Evolutionary conservation across 164 flowering plant genomes (phyloP).

Genomic region (Nymphaea thermarum): DNA sequence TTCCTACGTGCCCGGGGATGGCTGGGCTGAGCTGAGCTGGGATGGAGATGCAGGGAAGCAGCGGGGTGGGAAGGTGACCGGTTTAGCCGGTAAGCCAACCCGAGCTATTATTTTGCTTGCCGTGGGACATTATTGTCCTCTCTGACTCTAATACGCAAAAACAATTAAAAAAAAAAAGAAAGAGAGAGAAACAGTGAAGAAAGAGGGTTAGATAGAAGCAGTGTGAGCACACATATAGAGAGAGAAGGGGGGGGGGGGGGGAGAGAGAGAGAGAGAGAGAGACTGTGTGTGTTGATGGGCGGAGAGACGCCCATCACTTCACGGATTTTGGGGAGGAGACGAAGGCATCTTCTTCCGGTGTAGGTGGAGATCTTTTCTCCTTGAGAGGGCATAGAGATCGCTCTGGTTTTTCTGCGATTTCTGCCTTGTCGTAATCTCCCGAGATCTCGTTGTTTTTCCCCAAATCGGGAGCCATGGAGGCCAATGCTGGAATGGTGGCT

Average conservation of each 20-base stretch:
- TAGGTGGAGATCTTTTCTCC: neutral
- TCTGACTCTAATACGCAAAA: neutral
- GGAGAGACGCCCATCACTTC: no score
- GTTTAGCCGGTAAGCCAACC: neutral
- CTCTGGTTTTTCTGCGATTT: neutral
- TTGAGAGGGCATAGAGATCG: neutral
- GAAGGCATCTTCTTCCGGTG: neutral
- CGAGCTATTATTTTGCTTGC: neutral
- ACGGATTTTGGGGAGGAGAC: neutral
- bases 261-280: neutral
- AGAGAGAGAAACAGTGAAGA: neutral
- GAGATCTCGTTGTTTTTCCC: neutral
- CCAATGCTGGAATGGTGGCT: constrained; percentile 84
- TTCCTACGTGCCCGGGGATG: no score
- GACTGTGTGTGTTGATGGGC: neutral
- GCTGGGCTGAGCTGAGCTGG: no score
- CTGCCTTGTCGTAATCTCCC: neutral
- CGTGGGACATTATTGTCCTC: neutral
- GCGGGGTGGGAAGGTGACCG: neutral
- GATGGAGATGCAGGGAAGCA: neutral
- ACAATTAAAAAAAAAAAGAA: neutral
- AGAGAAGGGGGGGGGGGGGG: no score
- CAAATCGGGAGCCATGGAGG: constrained; percentile 38
- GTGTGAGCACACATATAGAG: no score
- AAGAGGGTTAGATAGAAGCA: no score